Conservation (phyloP, 805 yeast species). For the Ogataea philodendri region DNA sequence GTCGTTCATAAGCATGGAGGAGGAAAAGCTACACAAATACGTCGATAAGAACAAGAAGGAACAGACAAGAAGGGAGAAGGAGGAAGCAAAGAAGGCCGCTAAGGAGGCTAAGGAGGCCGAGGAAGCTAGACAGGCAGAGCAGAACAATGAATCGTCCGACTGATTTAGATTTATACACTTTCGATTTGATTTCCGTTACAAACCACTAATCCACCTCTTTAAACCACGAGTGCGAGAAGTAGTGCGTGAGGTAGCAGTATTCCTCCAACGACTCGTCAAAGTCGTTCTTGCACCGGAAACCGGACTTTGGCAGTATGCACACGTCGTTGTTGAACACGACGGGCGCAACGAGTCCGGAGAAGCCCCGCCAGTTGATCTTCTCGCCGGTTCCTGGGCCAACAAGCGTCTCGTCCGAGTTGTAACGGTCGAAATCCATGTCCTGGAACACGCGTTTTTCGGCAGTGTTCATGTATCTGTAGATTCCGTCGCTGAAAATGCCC, state of each 20-base stretch:
- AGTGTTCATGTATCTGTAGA: constrained; percentile 46
- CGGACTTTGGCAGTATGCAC: constrained; percentile 19
- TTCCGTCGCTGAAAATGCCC: constrained; percentile 75
- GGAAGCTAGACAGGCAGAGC: constrained; percentile 8
- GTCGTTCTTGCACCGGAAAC: constrained; percentile 18
- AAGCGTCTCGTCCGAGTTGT: constrained; percentile 11
- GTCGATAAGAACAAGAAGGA: constrained; percentile 8
- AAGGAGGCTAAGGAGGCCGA: constrained; percentile 4
- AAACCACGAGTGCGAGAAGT: constrained; percentile 23
- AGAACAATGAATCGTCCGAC: constrained; percentile 6
- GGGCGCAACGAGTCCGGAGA: constrained; percentile 23
- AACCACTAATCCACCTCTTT: constrained; percentile 1
- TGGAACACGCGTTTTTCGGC: constrained; percentile 13
- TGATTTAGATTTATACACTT: too few species aligned
- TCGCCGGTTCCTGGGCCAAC: constrained; percentile 18
- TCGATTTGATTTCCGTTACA: background rate
- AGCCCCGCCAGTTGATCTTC: constrained; percentile 22
- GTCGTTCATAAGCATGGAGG: constrained; percentile 7
- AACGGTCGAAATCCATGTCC: constrained; percentile 15
- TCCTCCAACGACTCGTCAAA: constrained; percentile 29
- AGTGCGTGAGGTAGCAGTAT: constrained; percentile 23
- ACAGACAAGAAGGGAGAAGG: constrained; percentile 6
- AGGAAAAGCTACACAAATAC: constrained; percentile 15
- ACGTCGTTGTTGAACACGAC: constrained; percentile 22
- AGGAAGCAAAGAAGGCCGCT: constrained; percentile 4